Percentiles rank a stretch among this genome's conserved stretches.
Evolutionary conservation across 345 rosid genomes (phyloP).

Genomic region (Cochlearia excelsa): DNA sequence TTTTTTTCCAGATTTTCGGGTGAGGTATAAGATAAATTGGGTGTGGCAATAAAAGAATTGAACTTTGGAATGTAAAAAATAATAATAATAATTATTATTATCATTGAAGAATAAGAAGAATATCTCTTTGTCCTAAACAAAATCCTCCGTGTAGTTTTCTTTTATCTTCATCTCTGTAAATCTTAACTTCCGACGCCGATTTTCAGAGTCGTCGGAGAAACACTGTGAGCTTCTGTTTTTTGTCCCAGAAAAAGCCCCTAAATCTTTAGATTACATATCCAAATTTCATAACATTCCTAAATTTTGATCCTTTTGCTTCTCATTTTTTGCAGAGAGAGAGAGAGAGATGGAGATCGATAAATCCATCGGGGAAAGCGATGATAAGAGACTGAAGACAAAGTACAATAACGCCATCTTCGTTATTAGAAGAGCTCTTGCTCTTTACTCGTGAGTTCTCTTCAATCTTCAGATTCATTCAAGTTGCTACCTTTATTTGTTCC

Average conservation of each 20-base stretch:
- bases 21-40: constrained; percentile 35
- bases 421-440: constrained; percentile 80
- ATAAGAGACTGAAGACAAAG: constrained; percentile 86
- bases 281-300: neutral
- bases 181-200: constrained; percentile 15
- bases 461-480: constrained; percentile 24
- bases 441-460: constrained; percentile 68
- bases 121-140: constrained; percentile 25
- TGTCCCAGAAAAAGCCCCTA: too few relatives aligned
- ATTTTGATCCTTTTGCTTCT: constrained; percentile 26
- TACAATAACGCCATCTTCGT: constrained; percentile 85
- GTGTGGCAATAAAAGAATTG: constrained; percentile 32
- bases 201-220: constrained; percentile 22
- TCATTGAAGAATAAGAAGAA: constrained; percentile 11
- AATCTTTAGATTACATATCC: neutral
- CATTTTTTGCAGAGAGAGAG: constrained; percentile 17
- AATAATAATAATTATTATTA: neutral
- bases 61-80: constrained; percentile 8
- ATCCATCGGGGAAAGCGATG: constrained; percentile 81
- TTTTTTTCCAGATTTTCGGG: neutral
- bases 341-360: constrained; percentile 83
- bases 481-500: neutral
- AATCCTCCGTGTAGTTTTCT: constrained; percentile 1
- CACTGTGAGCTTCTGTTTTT: constrained; percentile 11
- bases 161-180: constrained; percentile 17